These are phyloP conservation scores for Cardamine occulta DNA, from an alignment of 345 rosid genomes.

Conservation along the genomic window DNA sequence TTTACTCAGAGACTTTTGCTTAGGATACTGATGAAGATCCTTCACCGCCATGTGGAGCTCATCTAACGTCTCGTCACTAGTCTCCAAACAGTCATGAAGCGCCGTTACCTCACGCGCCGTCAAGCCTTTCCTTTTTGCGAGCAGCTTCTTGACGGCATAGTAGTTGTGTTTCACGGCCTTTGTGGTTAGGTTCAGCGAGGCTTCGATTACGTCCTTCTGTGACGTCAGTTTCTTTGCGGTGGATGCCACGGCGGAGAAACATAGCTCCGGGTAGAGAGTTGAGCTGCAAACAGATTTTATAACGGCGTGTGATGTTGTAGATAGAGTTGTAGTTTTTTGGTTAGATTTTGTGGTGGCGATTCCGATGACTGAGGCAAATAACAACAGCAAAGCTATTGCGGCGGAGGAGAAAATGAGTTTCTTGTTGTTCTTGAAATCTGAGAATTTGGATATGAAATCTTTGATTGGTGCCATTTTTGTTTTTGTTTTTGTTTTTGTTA, in stretches of 20 bases:
- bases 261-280: constrained; percentile 60
- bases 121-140: constrained; percentile 35
- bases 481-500: not conserved
- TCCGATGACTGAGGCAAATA: constrained; percentile 22
- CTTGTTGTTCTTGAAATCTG: constrained; percentile 39
- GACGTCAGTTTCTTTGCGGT: constrained; percentile 29
- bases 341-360: constrained; percentile 26
- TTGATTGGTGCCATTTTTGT: constrained; percentile 39
- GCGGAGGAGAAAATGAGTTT: constrained; percentile 38
- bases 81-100: constrained; percentile 81
- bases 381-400: constrained; percentile 1
- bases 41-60: constrained; percentile 59
- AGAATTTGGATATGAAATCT: constrained; percentile 36
- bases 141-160: constrained; percentile 43
- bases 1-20: constrained; percentile 52
- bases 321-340: constrained; percentile 24
- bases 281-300: constrained; percentile 56
- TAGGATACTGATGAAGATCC: constrained; percentile 65
- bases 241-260: constrained; percentile 56
- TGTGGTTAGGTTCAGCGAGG: constrained; percentile 48
- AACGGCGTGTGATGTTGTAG: constrained; percentile 37
- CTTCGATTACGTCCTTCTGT: constrained; percentile 51
- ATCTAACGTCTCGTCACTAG: constrained; percentile 74
- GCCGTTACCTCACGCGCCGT: constrained; percentile 67
- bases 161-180: constrained; percentile 44